Base-by-base conservation (phyloP, 108 stramenopile genomes). In the Cyclostephanos tholiformis region DNA sequence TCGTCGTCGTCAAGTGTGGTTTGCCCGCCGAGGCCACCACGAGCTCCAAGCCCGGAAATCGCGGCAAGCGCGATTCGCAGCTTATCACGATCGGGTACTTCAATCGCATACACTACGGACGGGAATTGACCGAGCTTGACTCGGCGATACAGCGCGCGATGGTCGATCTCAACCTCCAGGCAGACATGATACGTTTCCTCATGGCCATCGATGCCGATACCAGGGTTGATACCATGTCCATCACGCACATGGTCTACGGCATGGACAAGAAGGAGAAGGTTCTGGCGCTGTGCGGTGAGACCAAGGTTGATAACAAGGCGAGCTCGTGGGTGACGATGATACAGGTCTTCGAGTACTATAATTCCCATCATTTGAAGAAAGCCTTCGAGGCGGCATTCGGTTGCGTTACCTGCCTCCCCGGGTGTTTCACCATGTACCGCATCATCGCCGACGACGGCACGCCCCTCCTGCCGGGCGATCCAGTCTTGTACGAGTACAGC, bases 61-160 rank as follows among this genome's bases (percentile, higher is more conserved):
- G 86, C 43, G 86, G 86, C 63, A 86, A 86, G 83, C 75, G 86
- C 48, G 86, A 86, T 36, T 86, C 86, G 38, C 86, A 86, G 80
- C 86, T 86, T 19, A 71, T 86, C 8, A 80, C 72, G 17, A 78
- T 78, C 17, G 86, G 86, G 38, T 70, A 84, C 39, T 84, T 67
- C 69, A 86, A 86, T 52, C 83, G 86, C 55, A 78, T 86, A 44
- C 86, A 84, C 36, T 80, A 86, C 30, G 82, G 81, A n/a, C 80
- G 86, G 27, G 71, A 79, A 25, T 67, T 79, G 44, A 75, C 76
- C 32, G 83, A 84, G 49, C 80, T 86, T 14, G 86, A 86, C 53
- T 69, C 63, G 32, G 86, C 83, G 39, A 59, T 86, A 39, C 65
- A 69, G 38, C 69, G 76, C 29, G 77, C 83, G 10, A 71, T 86